phyloP scores from a whole-genome alignment of 2,329 filamentous ascomycete species.

The Didymella pomorum region DNA sequence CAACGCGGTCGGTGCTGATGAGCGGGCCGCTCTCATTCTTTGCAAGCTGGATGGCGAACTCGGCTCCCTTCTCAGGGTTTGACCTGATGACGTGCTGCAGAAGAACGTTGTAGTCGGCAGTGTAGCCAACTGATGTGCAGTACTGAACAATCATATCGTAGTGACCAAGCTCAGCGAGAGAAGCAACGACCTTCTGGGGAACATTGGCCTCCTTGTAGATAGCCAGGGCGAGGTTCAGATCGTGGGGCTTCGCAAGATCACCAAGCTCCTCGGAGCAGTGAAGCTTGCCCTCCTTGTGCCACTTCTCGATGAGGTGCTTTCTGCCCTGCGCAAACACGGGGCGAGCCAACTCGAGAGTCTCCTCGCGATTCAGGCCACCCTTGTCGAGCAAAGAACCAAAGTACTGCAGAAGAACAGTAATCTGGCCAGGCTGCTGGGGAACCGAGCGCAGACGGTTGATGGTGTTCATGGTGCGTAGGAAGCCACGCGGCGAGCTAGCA shows the following conservation, averaged over 20 bases:
- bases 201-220: conserved; percentile 93
- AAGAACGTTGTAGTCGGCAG: conserved; percentile 92
- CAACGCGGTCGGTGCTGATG: conserved; percentile 91
- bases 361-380: conserved; percentile 88
- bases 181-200: conserved; percentile 92
- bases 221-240: conserved; percentile 83
- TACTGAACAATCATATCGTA: conserved; percentile 98
- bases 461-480: conserved; percentile 91
- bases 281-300: conserved; percentile 95
- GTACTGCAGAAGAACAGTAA: conserved; percentile 95
- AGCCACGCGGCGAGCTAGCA: conserved; percentile 94
- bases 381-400: conserved; percentile 98
- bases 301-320: conserved; percentile 96
- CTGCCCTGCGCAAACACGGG: conserved; percentile 93
- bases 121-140: conserved; percentile 82
- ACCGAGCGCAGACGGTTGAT: conserved; percentile 95
- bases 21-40: conserved; percentile 87
- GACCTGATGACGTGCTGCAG: conserved; percentile 84
- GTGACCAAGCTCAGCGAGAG: conserved; percentile 92
- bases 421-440: conserved; percentile 80
- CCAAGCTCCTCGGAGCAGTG: conserved; percentile 96
- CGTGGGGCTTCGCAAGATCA: conserved; percentile 89
- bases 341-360: conserved; percentile 91
- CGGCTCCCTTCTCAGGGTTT: conserved; percentile 91
- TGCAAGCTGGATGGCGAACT: conserved; percentile 91